These are phyloP conservation scores for Talaromyces sp. DNA, from an alignment of 2,329 filamentous ascomycete genomes.

Conservation along the genomic window DNA sequence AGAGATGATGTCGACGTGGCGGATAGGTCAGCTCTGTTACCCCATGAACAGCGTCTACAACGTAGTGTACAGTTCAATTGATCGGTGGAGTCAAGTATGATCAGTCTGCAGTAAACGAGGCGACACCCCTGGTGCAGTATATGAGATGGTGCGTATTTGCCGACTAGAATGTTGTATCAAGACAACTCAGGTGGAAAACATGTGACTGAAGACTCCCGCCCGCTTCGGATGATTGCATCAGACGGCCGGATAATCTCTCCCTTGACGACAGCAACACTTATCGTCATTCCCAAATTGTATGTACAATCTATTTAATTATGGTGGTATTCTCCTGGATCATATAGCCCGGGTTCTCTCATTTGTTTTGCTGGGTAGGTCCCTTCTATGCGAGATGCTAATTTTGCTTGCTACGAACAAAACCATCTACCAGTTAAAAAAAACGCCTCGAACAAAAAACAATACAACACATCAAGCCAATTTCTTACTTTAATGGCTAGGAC, in stretches of 20 bases:
- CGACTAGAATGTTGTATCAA: not conserved
- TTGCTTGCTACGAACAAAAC: not conserved
- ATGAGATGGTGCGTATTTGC: not conserved
- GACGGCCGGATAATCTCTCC: not conserved
- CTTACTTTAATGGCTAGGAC: not conserved
- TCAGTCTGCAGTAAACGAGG: not conserved
- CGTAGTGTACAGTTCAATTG: not conserved
- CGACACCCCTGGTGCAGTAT: too few species aligned
- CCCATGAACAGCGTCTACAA: not conserved
- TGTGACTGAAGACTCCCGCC: not conserved
- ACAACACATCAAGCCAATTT: too few species aligned
- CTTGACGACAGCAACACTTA: not conserved
- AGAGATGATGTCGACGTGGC: conserved; percentile 16
- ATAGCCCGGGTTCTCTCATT: too few species aligned
- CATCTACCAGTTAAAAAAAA: too few species aligned
- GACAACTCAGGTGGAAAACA: not conserved
- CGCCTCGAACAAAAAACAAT: too few species aligned
- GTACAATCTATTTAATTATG: not conserved
- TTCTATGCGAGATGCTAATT: too few species aligned
- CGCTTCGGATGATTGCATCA: not conserved
- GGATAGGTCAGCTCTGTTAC: not conserved
- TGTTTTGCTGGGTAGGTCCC: too few species aligned
- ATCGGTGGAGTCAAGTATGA: not conserved
- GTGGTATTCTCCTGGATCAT: too few species aligned
- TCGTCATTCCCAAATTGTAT: not conserved